Base-by-base conservation (phyloP, 2,329 filamentous ascomycete species). In the Colletotrichum sp. region DNA sequence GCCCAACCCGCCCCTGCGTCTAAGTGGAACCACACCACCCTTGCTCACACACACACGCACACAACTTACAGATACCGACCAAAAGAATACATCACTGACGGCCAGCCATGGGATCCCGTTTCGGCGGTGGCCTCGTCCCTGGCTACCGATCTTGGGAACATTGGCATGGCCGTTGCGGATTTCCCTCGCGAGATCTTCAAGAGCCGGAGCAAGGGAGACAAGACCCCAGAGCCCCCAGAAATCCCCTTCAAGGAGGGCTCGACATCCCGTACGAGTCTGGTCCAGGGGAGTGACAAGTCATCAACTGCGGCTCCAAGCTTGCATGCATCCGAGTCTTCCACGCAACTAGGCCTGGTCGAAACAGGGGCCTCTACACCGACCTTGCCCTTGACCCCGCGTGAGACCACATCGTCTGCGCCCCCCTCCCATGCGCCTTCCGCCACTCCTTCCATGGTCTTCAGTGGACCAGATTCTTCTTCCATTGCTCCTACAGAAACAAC, bases 161-260 rank as follows among this genome's bases (percentile, higher is more conserved):
- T 98, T 73, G 91, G 95, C 80, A 94, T 98, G 90, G 95, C 95
- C 2, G 89, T 98, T 55, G 95, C 95, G 1, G 95, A 98, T 80
- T 90, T 93, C 79, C 92, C 92, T 3, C 85, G 89, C 21, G 89
- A 92, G 75, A 83, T 92, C 7, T 91, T 92, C 82, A 89, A 87
- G 65, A 81, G 80, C 18, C 80, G 81, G 10, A 79, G 79, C 60
- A 79, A 78, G 63, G 60, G 76, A 10, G 69, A 78, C 34, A 71
- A 76, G 49, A 75, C 71, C 4, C 66, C 71, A 5, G 76, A 76
- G n/a, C 55, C 76, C 10, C 39, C 76, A 18, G 34, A 64, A 34
- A 77, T 71, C 4, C 67, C 76, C 7, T 60, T 69, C 5, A 32
- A 55, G 15, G 74, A 65, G 28, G 75, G 60, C 26, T 55, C 62